These are phyloP conservation scores for Aspergillus hiratsukae DNA, from an alignment of 2,329 filamentous ascomycete species.

Conservation along the genomic window DNA sequence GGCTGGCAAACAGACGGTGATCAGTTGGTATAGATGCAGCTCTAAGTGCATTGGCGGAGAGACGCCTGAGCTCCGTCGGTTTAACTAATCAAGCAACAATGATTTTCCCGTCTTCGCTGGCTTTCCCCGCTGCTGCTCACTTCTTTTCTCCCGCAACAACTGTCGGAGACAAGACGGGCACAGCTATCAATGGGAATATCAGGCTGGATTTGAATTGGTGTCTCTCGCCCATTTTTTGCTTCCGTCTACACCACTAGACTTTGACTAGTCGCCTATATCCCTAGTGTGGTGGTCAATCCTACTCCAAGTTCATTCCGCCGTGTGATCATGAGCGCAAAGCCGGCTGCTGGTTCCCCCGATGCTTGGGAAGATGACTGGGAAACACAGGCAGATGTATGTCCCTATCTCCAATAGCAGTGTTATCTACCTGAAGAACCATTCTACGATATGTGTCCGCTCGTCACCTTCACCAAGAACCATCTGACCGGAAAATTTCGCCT, in stretches of 20 bases:
- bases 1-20: not conserved
- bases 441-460: not conserved
- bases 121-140: not conserved
- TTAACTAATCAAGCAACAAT: slow-evolving; percentile 1
- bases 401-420: not conserved
- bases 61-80: not conserved
- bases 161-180: not conserved
- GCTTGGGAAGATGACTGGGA: slow-evolving; percentile 96
- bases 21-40: not conserved
- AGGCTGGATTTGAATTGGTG: not conserved
- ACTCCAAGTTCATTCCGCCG: not conserved
- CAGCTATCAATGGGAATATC: not conserved
- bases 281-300: not conserved
- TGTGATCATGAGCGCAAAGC: slow-evolving; percentile 41
- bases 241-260: not conserved
- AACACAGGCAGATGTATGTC: slow-evolving; percentile 63
- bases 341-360: slow-evolving; percentile 56
- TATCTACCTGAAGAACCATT: not conserved
- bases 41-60: not conserved
- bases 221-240: not conserved
- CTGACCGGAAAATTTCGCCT: slow-evolving; percentile 2
- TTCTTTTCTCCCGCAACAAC: not conserved
- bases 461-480: not conserved
- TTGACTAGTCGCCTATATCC: not conserved
- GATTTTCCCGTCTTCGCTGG: not conserved